Conservation (phyloP, 1,284 basidiomycete genomes). For the Irpex sp. region DNA sequence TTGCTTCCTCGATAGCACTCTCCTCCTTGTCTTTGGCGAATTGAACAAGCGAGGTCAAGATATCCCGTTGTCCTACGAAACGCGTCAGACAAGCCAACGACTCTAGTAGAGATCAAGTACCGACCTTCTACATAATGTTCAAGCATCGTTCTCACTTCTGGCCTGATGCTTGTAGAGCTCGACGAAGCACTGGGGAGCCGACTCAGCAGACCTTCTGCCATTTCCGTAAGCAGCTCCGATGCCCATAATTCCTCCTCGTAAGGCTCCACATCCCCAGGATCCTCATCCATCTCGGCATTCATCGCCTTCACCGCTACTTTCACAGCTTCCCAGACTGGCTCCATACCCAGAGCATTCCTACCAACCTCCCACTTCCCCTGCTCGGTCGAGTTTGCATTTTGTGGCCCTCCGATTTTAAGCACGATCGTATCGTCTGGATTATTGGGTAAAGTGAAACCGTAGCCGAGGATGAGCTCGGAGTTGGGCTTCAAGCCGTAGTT, state of each 20-base stretch:
- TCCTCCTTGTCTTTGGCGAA: slow-evolving; percentile 44
- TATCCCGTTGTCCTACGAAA: slow-evolving; percentile 37
- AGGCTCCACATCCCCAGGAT: slow-evolving; percentile 24
- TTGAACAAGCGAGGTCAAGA: slow-evolving; percentile 37
- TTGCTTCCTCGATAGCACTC: slow-evolving; percentile 41
- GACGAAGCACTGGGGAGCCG: slow-evolving; percentile 39
- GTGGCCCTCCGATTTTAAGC: slow-evolving; percentile 62
- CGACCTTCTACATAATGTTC: slow-evolving; percentile 56
- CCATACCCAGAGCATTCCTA: slow-evolving; percentile 47
- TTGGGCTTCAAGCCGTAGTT: slow-evolving; percentile 88
- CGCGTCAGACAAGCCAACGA: background rate
- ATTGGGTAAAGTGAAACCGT: slow-evolving; percentile 74
- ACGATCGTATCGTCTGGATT: slow-evolving; percentile 86
- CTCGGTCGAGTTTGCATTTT: too few species aligned
- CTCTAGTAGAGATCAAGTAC: slow-evolving; percentile 4
- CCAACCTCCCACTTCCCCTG: slow-evolving; percentile 56
- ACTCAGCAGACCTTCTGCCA: slow-evolving; percentile 55
- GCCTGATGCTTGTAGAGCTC: slow-evolving; percentile 31
- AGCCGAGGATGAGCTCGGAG: slow-evolving; percentile 82
- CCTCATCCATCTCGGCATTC: slow-evolving; percentile 8
- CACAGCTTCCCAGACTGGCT: slow-evolving; percentile 60
- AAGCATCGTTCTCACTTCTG: slow-evolving; percentile 52
- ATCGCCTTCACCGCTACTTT: slow-evolving; percentile 36
- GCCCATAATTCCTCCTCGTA: slow-evolving; percentile 64
- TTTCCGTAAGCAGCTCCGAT: slow-evolving; percentile 58